Conservation (phyloP, 805 yeast genomes). For the Metschnikowia bowlesiae region DNA sequence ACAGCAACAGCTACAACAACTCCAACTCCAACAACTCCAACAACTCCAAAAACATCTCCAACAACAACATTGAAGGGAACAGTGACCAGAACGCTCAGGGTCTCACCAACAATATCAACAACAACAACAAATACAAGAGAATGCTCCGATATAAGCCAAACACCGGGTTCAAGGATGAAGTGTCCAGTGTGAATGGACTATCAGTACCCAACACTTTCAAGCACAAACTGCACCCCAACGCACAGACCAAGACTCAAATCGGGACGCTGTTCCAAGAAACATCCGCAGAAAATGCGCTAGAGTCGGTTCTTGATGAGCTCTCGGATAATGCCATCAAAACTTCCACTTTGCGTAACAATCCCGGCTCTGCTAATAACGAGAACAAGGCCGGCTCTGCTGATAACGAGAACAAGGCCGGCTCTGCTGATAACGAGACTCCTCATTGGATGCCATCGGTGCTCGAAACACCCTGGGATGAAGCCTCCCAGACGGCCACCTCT, state of each 20-base stretch:
- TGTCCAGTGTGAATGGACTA: constrained; percentile 12
- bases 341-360: constrained; percentile 19
- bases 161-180: constrained; percentile 25
- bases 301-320: neutral
- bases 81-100: no score
- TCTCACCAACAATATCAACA: neutral
- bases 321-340: constrained; percentile 19
- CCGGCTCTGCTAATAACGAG: neutral
- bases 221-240: constrained; percentile 43
- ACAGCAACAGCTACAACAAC: neutral
- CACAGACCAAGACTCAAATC: constrained; percentile 33
- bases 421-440: constrained; percentile 23
- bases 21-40: no score
- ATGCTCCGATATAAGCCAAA: constrained; percentile 33
- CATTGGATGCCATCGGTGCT: constrained; percentile 43
- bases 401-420: constrained; percentile 7
- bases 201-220: constrained; percentile 44
- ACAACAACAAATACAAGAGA: constrained; percentile 23
- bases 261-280: constrained; percentile 16
- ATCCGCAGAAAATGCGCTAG: constrained; percentile 1
- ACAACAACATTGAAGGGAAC: no score
- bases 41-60: no score
- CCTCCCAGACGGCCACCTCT: neutral
- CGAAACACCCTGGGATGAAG: constrained; percentile 32
- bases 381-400: constrained; percentile 6